Percentiles rank a stretch among this genome's conserved stretches.
phyloP scores from a whole-genome alignment of 257 asterid genomes.

The Solanum appendiculatum region DNA sequence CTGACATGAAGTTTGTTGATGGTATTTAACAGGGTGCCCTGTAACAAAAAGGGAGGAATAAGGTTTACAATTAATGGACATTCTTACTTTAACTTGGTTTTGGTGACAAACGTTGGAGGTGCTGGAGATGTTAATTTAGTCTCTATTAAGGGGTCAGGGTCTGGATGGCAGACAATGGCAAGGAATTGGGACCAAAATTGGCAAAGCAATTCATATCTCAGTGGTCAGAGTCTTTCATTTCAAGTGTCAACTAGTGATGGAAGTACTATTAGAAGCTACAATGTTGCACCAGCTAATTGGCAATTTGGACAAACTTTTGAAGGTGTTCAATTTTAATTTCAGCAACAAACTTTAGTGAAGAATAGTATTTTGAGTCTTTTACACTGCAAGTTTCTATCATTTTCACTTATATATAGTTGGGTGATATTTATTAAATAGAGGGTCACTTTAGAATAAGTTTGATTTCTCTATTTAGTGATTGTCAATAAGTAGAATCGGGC shows the following conservation, averaged over 20 bases:
- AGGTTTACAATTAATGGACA: slow-evolving; percentile 58
- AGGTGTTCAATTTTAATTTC: slow-evolving; percentile 37
- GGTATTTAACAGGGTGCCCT: slow-evolving; percentile 17
- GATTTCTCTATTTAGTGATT: too few relatives aligned
- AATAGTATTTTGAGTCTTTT: neutral
- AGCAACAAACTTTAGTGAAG: neutral
- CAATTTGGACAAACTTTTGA: slow-evolving; percentile 52
- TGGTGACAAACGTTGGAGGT: slow-evolving; percentile 45
- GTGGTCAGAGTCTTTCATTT: slow-evolving; percentile 6
- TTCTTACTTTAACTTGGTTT: slow-evolving; percentile 45
- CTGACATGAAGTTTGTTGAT: neutral
- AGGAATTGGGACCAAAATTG: slow-evolving; percentile 54
- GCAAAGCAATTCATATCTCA: slow-evolving; percentile 49
- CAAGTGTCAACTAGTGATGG: slow-evolving; percentile 49
- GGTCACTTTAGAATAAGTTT: too few relatives aligned
- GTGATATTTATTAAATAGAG: too few relatives aligned
- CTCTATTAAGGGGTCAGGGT: slow-evolving; percentile 37
- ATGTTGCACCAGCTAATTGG: slow-evolving; percentile 35
- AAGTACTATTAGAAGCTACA: slow-evolving; percentile 31
- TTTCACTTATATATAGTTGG: too few relatives aligned
- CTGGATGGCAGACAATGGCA: slow-evolving; percentile 55
- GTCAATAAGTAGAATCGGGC: too few relatives aligned
- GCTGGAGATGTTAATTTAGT: slow-evolving; percentile 39
- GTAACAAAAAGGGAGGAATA: slow-evolving; percentile 45
- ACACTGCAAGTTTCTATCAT: too few relatives aligned